Evolutionary conservation across 768 basidiomycete genomes (phyloP).

Genomic region (Trametes gibbosa): DNA sequence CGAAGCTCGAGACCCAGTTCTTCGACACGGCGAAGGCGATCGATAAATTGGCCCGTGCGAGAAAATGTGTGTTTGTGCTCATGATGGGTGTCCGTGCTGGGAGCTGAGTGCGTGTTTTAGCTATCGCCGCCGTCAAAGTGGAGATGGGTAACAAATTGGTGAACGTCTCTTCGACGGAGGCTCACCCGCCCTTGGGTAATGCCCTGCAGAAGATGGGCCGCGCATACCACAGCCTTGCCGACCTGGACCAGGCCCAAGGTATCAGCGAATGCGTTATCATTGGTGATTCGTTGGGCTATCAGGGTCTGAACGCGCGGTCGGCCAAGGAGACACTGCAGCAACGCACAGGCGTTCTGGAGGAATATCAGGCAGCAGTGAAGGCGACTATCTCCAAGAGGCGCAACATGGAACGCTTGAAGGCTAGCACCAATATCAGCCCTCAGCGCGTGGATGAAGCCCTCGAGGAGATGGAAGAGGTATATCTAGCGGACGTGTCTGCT

Average conservation of each 20-base stretch:
- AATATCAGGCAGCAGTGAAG: slow-evolving; percentile 92
- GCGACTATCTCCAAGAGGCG: slow-evolving; percentile 89
- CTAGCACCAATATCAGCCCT: slow-evolving; percentile 79
- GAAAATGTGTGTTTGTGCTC: slow-evolving; percentile 58
- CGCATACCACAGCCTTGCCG: slow-evolving; percentile 82
- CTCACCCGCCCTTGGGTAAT: slow-evolving; percentile 78
- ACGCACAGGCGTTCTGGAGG: slow-evolving; percentile 88
- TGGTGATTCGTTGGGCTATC: slow-evolving; percentile 95
- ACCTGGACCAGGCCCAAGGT: slow-evolving; percentile 86
- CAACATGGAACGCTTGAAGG: slow-evolving; percentile 85
- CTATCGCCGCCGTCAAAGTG: slow-evolving; percentile 70
- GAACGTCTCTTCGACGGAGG: slow-evolving; percentile 85
- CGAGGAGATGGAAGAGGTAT: slow-evolving; percentile 90
- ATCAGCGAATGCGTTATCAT: slow-evolving; percentile 94
- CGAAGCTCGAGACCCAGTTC: slow-evolving; percentile 88
- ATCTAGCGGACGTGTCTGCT: slow-evolving; percentile 6
- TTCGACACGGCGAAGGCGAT: slow-evolving; percentile 90
- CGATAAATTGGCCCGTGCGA: slow-evolving; percentile 75
- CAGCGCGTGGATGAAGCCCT: slow-evolving; percentile 88
- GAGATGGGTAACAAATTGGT: slow-evolving; percentile 95
- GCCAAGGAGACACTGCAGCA: slow-evolving; percentile 93
- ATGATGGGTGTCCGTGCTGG: neutral
- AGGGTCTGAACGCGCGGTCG: slow-evolving; percentile 93
- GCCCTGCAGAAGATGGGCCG: slow-evolving; percentile 86
- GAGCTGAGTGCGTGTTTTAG: slow-evolving; percentile 39